Evolutionary conservation across 1,284 basidiomycete species (phyloP), one percentile per base, ranked within the genome.

Genomic region (Agroathelia rolfsii): DNA sequence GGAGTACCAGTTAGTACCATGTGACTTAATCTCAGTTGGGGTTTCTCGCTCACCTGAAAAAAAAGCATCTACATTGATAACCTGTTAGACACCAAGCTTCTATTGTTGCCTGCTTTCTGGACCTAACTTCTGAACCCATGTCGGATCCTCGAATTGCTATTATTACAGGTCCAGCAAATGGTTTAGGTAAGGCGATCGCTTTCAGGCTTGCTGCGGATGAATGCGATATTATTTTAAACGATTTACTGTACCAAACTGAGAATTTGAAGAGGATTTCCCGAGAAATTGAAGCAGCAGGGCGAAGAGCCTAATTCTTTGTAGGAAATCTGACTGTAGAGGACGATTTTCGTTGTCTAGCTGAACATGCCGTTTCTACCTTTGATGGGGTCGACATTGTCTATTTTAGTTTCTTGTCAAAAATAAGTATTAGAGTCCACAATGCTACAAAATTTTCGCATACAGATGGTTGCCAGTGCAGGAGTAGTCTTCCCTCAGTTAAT

Each of bases 381-480:
- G 51, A 50, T 2, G 37, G 41, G n/a, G 40, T 48, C 1, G 39
- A 46, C 18, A 42, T 49, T 20, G 47, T 48, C 15, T 34, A 43
- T 33, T 30, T 11, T 12, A 11, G 14, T 21, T 17, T 12, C n/a
- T n/a, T n/a, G n/a, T n/a, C n/a, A n/a, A n/a, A n/a, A n/a, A n/a
- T n/a, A n/a, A n/a, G n/a, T n/a, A n/a, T n/a, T n/a, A n/a, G n/a
- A n/a, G n/a, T n/a, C n/a, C n/a, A n/a, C n/a, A n/a, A n/a, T n/a
- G n/a, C n/a, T n/a, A n/a, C n/a, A n/a, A n/a, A n/a, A n/a, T n/a
- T n/a, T n/a, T n/a, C n/a, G n/a, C n/a, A n/a, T n/a, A 12, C 21
- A 48, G 43, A 43, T 50, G 48, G 34, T 52, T 10, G 44, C 47
- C 4, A 51, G 50, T 13, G 52, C 44, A 9, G 46, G 49, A 3